These are phyloP conservation scores for Sedum album DNA, from an alignment of 164 flowering plant genomes.

Conservation along the genomic window DNA sequence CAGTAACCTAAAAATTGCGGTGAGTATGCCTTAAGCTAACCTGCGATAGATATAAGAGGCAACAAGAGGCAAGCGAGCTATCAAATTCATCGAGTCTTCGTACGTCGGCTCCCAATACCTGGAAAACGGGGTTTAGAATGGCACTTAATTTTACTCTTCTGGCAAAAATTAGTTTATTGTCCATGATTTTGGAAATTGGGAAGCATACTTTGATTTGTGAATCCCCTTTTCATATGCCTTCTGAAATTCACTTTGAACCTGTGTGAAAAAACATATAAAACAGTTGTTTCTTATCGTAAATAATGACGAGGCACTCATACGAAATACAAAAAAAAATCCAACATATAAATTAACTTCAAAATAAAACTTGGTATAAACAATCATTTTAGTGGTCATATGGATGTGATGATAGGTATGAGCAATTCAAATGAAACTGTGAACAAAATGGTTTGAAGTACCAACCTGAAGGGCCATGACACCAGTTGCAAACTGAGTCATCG, in stretches of 20 bases:
- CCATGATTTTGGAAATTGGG: neutral
- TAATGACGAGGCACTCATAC: too few relatives aligned
- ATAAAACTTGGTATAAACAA: too few relatives aligned
- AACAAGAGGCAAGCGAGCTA: slow-evolving; percentile 81
- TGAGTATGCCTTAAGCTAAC: slow-evolving; percentile 26
- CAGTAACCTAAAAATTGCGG: neutral
- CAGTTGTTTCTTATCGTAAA: too few relatives aligned
- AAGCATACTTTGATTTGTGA: slow-evolving; percentile 65
- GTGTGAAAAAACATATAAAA: slow-evolving; percentile 11
- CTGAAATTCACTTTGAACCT: slow-evolving; percentile 97
- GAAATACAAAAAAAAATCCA: too few relatives aligned
- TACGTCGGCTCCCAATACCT: slow-evolving; percentile 98
- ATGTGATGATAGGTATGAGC: neutral
- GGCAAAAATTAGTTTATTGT: neutral
- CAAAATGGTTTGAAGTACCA: neutral
- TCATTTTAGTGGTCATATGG: neutral
- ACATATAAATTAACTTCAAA: too few relatives aligned
- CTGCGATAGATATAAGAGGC: slow-evolving; percentile 90
- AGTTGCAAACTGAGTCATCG: slow-evolving; percentile 93
- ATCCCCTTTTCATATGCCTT: slow-evolving; percentile 96
- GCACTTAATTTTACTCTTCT: neutral
- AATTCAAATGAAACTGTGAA: too few relatives aligned
- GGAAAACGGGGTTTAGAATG: slow-evolving; percentile 12
- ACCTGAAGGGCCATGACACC: slow-evolving; percentile 99
- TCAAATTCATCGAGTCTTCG: slow-evolving; percentile 82